Base-by-base conservation (phyloP, 2,329 filamentous ascomycete species). In the Arthroderma uncinatum region DNA sequence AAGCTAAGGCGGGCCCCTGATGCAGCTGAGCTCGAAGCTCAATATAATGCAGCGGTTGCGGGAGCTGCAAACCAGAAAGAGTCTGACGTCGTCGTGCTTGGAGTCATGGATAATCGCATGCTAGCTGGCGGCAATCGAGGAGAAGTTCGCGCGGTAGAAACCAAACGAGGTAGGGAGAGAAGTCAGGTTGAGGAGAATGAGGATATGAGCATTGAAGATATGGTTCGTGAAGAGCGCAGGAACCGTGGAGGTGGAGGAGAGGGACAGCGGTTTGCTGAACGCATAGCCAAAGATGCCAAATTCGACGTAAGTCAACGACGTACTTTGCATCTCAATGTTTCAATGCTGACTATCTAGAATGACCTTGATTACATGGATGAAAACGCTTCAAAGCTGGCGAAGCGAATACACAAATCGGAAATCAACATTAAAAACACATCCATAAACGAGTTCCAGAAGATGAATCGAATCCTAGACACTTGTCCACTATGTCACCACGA, bases 361-460 rank as follows among this genome's bases (percentile, higher is more conserved):
- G 87, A 95, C 69, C 82, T 98, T 25, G 92, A 98, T 56, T 98
- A 98, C 73, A 87, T 97, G 79, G 92, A 98, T 69, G 93, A 97
- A 64, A 97, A 98, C 67, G 93, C 93, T 14, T 81, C 83, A 54
- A 95, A 92, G 71, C 82, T 98, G 10, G 91, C 92, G 28, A 86
- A 84, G 66, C 84, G 87, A 25, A 86, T 95, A 12, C 87, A 95
- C 68, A 93, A 91, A 70, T 92, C 86, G 39, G 89, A 95, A 62
- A 78, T 89, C 62, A 90, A 89, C 70, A 81, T 98, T 59, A 91
- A 90, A 69, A 95, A 91, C 68, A 81, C 83, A 55, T 90, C 94
- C 2, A 87, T 98, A 61, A 79, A 79, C 65, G 91, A 97, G 60
- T 95, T 92, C 68, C 89, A 95, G 64, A 91, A 89, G 70, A 86